Base-by-base conservation (phyloP, 495 filamentous ascomycete species). In the Staphylotrichum longicolle region DNA sequence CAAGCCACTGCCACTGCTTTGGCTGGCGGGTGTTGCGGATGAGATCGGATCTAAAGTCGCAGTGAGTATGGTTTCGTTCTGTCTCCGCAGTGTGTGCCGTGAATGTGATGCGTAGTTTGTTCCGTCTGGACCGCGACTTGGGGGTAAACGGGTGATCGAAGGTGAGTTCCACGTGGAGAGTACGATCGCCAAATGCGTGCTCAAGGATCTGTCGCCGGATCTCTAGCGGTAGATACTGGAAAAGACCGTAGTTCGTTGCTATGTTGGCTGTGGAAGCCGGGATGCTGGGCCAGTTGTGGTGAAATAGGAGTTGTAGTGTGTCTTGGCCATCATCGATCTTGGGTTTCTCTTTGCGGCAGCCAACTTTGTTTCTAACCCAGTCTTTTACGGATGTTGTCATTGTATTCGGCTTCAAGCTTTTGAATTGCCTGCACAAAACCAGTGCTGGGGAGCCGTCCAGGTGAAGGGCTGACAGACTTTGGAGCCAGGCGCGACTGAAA, bases 111-210 rank as follows among this genome's bases (percentile, higher is more conserved):
- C n/a, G n/a, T n/a, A n/a, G n/a, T n/a, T n/a, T n/a, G n/a, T n/a
- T n/a, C n/a, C n/a, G n/a, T n/a, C n/a, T n/a, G n/a, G n/a, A n/a
- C n/a, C n/a, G n/a, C n/a, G n/a, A n/a, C n/a, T 48, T 42, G 37
- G 40, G 63, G n/a, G 35, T 44, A 5, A 56, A 20, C 15, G 67
- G 64, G 48, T 69, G 64, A 20, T 56, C 50, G 42, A 60, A 54
- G 15, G 60, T 32, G 30, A 67, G 46, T 51, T 67, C 59, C 15
- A 69, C 37, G 54, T 69, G 67, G 2, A 69, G 14, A 4, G 57
- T 59, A n/a, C 56, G 64, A 30, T 44, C 55, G 6, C 67, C 67
- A 40, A 69, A 67, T 30, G 67, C 65, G 8, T 64, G 62, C 32
- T 49, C 11, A 3, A 69, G 64, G 30, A 69, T 65, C 33, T 41